These are phyloP conservation scores for Aeschynomene evenia DNA, from an alignment of 306 rosid genomes.

Conservation along the genomic window DNA sequence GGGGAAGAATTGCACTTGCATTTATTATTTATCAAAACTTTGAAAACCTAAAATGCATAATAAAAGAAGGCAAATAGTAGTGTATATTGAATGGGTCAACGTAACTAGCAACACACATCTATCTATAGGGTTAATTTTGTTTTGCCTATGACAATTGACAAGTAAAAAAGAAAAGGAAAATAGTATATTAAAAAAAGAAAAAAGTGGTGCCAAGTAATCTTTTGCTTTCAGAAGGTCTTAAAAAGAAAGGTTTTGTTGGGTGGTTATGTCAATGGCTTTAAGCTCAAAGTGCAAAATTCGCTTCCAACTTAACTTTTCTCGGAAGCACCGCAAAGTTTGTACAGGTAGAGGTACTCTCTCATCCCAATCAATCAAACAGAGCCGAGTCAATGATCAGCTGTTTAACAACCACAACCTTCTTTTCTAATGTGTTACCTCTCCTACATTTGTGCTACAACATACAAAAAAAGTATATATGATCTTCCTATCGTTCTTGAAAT, in stretches of 20 bases:
- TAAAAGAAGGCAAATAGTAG: background rate
- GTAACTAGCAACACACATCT: constrained; percentile 7
- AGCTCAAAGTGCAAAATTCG: constrained; percentile 31
- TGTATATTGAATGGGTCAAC: constrained; percentile 7
- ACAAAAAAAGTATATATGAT: too few species aligned
- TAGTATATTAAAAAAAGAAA: background rate
- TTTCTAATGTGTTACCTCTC: background rate
- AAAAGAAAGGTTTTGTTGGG: constrained; percentile 35
- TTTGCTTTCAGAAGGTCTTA: constrained; percentile 19
- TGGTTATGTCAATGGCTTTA: constrained; percentile 32
- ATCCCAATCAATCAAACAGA: constrained; percentile 17
- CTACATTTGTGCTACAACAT: background rate
- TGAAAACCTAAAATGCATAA: background rate
- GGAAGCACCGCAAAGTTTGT: constrained; percentile 35
- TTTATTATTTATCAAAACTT: background rate
- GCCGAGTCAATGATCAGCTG: constrained; percentile 24
- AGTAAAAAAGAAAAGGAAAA: background rate
- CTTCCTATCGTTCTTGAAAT: background rate
- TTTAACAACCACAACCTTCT: background rate
- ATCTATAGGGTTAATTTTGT: constrained; percentile 2
- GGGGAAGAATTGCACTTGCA: background rate
- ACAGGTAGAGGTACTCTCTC: constrained; percentile 1
- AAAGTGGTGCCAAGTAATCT: constrained; percentile 3
- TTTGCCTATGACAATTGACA: background rate
- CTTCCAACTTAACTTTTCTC: constrained; percentile 26